Conservation (phyloP, 2,329 filamentous ascomycete genomes). For the Thielaviopsis cerberus region DNA sequence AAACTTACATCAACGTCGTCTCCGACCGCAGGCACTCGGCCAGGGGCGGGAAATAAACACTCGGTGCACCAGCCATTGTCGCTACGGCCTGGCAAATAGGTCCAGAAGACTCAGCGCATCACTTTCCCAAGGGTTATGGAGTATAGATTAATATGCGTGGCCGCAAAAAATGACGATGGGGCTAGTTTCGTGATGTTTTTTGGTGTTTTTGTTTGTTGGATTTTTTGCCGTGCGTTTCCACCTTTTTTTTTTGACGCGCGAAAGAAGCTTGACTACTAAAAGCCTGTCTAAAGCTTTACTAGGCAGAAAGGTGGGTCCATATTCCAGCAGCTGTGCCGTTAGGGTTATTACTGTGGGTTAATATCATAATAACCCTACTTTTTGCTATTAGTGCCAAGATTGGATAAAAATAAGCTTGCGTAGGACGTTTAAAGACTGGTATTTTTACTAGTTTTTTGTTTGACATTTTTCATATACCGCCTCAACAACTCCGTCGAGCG, state of each 20-base stretch:
- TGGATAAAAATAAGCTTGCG: too few relatives aligned
- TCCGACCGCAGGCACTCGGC: constrained; percentile 71
- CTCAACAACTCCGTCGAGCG: too few relatives aligned
- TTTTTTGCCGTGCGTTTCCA: neutral
- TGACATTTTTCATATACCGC: too few relatives aligned
- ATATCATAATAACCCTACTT: neutral
- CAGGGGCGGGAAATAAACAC: constrained; percentile 67
- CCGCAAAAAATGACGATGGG: neutral
- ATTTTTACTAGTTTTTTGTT: too few relatives aligned
- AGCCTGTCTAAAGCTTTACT: neutral
- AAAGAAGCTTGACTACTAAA: neutral
- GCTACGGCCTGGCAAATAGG: neutral
- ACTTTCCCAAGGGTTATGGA: neutral
- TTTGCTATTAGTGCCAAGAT: too few relatives aligned
- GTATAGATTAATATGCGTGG: neutral
- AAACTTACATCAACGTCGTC: constrained; percentile 56
- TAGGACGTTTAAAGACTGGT: too few relatives aligned
- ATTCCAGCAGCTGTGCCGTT: neutral
- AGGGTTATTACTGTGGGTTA: neutral
- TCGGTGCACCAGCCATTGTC: constrained; percentile 52
- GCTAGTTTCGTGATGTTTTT: neutral
- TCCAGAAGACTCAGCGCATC: constrained; percentile 2
- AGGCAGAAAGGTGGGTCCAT: neutral
- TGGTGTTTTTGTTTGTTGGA: neutral
- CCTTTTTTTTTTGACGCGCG: neutral